These are phyloP conservation scores for Diaporthe eres DNA, from an alignment of 2,329 filamentous ascomycete species.

Conservation along the genomic window DNA sequence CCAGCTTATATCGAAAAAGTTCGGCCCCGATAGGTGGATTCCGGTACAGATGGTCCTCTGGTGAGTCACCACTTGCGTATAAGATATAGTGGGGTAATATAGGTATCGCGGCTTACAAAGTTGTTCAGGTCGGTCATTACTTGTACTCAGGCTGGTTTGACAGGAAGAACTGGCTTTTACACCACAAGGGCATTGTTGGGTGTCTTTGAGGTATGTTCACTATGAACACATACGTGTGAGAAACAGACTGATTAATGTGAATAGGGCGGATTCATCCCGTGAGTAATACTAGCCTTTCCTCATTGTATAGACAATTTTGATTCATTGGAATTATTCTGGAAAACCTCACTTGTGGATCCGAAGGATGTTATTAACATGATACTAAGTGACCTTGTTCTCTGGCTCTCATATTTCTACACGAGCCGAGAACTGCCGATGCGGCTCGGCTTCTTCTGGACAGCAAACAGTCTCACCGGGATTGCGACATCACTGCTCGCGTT, in stretches of 20 bases:
- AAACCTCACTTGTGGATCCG: rapidly evolving
- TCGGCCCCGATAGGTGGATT: conserved; percentile 49
- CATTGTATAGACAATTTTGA: no score
- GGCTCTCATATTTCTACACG: conserved; percentile 54
- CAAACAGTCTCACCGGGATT: conserved; percentile 51
- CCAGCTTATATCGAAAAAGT: conserved; percentile 69
- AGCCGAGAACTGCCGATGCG: conserved; percentile 55
- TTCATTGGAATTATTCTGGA: no score
- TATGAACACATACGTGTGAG: not conserved
- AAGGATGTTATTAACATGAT: not conserved
- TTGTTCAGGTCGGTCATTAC: conserved; percentile 1
- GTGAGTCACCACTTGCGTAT: conserved; percentile 44
- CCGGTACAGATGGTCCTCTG: conserved; percentile 49
- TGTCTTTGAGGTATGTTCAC: not conserved
- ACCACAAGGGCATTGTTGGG: conserved; percentile 22
- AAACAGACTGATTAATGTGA: not conserved
- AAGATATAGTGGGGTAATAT: conserved; percentile 36
- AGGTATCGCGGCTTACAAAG: not conserved
- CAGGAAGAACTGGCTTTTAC: conserved; percentile 42
- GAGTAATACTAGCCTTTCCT: no score
- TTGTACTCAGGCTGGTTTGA: conserved; percentile 25
- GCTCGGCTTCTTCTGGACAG: conserved; percentile 56
- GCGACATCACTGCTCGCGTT: conserved; percentile 54
- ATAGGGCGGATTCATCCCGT: conserved; percentile 53
- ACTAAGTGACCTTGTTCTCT: conserved; percentile 48